Evolutionary conservation across 2,329 filamentous ascomycete species (phyloP).

Genomic region (Trichoderma simmonsii): DNA sequence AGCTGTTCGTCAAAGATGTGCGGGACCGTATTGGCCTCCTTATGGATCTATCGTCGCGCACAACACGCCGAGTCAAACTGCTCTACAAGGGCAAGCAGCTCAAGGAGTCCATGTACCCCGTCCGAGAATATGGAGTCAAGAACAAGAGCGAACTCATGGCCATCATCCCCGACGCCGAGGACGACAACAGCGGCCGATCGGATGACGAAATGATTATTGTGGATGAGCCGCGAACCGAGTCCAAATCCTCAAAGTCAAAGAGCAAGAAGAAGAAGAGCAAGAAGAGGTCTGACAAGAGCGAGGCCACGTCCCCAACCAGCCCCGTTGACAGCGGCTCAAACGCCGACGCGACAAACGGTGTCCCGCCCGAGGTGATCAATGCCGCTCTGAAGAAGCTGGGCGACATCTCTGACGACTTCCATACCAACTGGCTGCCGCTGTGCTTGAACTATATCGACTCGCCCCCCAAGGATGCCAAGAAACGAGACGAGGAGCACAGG

Average conservation of each 20-base stretch:
- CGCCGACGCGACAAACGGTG: slow-evolving; percentile 30
- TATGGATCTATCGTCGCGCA: slow-evolving; percentile 57
- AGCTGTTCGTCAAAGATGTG: slow-evolving; percentile 64
- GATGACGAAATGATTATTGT: slow-evolving; percentile 45
- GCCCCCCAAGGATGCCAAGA: slow-evolving; percentile 64
- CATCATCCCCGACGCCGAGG: slow-evolving; percentile 40
- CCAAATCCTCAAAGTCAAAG: slow-evolving; percentile 36
- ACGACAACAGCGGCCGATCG: slow-evolving; percentile 32
- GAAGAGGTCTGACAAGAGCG: slow-evolving; percentile 41
- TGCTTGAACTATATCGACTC: slow-evolving; percentile 59
- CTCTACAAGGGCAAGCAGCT: slow-evolving; percentile 71
- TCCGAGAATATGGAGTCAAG: slow-evolving; percentile 60
- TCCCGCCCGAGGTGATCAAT: slow-evolving; percentile 32
- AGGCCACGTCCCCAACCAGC: slow-evolving; percentile 42
- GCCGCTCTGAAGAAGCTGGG: slow-evolving; percentile 56
- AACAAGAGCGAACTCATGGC: slow-evolving; percentile 58
- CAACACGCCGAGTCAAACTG: slow-evolving; percentile 57
- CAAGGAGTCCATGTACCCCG: slow-evolving; percentile 58
- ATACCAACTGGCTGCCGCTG: slow-evolving; percentile 60
- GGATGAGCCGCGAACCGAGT: slow-evolving; percentile 42
- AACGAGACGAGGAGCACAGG: slow-evolving; percentile 70
- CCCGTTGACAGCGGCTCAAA: slow-evolving; percentile 44
- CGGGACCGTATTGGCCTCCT: slow-evolving; percentile 65
- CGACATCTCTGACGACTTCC: slow-evolving; percentile 63
- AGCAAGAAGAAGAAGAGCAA: slow-evolving; percentile 37